A percentile compares a stretch with the other conserved stretches of the same genome.
phyloP scores from a whole-genome alignment of 768 basidiomycete genomes.

The Rhodotorula babjevae region DNA sequence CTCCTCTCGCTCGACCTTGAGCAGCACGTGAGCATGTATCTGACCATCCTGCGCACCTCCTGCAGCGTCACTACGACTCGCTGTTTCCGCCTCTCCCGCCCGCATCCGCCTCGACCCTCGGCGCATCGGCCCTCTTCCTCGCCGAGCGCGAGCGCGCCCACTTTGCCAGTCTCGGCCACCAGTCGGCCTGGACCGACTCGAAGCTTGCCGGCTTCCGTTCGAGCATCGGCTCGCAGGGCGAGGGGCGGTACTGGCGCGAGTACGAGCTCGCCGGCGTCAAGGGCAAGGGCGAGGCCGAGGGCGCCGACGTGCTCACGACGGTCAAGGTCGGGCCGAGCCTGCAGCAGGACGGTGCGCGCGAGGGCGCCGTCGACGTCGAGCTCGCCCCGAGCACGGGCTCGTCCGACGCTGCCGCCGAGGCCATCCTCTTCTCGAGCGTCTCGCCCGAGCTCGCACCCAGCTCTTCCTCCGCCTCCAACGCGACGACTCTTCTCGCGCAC shows the following conservation, averaged over 20 bases:
- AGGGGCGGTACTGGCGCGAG: slow-evolving; percentile 37
- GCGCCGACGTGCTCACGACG: background rate
- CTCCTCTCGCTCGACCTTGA: background rate
- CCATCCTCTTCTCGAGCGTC: background rate
- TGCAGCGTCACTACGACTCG: slow-evolving; percentile 72
- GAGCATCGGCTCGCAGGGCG: slow-evolving; percentile 58
- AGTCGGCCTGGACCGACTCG: slow-evolving; percentile 60
- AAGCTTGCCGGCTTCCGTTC: slow-evolving; percentile 66
- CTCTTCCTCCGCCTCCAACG: background rate
- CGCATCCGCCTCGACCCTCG: slow-evolving; percentile 63
- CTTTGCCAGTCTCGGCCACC: slow-evolving; percentile 30
- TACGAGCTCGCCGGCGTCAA: slow-evolving; percentile 3
- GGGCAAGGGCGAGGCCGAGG: slow-evolving; percentile 6
- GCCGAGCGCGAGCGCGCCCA: slow-evolving; percentile 59
- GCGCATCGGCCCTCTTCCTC: slow-evolving; percentile 73
- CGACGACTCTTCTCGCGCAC: background rate
- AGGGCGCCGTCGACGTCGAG: slow-evolving; percentile 11
- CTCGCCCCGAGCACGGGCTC: background rate
- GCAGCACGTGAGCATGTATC: too few relatives aligned
- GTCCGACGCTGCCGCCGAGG: background rate
- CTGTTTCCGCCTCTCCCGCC: slow-evolving; percentile 66
- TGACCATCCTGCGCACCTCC: background rate
- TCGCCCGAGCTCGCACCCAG: background rate
- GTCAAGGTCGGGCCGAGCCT: slow-evolving; percentile 5
- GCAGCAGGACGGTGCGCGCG: background rate